Conservation (phyloP, 2,329 filamentous ascomycete genomes). For the Fusarium virguliforme region DNA sequence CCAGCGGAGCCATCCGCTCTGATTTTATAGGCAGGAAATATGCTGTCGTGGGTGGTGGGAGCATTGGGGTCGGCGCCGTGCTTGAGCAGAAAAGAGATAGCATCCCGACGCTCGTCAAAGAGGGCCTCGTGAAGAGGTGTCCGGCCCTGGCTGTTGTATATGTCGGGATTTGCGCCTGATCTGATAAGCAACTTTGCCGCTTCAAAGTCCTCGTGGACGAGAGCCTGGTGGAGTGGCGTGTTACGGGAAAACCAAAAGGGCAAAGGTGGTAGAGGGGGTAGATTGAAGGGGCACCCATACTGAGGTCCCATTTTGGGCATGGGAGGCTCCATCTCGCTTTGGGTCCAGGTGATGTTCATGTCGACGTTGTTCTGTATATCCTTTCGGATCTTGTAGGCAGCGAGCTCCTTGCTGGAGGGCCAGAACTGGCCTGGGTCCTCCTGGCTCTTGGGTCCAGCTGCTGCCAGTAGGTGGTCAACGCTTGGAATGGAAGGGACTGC, state of each 20-base stretch:
- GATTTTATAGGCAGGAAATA: not conserved
- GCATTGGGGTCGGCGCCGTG: not conserved
- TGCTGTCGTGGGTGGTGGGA: not conserved
- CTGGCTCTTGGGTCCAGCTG: not conserved
- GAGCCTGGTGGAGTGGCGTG: conserved; percentile 7
- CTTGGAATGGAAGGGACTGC: not conserved
- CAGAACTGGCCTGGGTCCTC: not conserved
- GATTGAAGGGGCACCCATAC: not conserved
- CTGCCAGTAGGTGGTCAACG: not conserved
- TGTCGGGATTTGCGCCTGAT: not conserved
- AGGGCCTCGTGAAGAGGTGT: conserved; percentile 1
- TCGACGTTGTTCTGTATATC: not conserved
- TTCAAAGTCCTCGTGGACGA: conserved; percentile 1
- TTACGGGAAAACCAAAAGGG: conserved; percentile 3
- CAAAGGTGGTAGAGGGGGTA: not conserved
- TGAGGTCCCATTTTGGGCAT: not conserved
- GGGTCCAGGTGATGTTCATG: not conserved
- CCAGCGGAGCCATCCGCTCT: not conserved
- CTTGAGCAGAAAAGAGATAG: not conserved
- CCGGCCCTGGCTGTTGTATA: not conserved
- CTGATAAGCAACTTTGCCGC: not conserved
- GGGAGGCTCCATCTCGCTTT: not conserved
- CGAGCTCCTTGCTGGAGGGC: not conserved
- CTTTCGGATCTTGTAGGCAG: not conserved
- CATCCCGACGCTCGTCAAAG: not conserved